These are phyloP conservation scores for Xylaria hypoxylon DNA, from an alignment of 2,329 filamentous ascomycete genomes.

Conservation along the genomic window DNA sequence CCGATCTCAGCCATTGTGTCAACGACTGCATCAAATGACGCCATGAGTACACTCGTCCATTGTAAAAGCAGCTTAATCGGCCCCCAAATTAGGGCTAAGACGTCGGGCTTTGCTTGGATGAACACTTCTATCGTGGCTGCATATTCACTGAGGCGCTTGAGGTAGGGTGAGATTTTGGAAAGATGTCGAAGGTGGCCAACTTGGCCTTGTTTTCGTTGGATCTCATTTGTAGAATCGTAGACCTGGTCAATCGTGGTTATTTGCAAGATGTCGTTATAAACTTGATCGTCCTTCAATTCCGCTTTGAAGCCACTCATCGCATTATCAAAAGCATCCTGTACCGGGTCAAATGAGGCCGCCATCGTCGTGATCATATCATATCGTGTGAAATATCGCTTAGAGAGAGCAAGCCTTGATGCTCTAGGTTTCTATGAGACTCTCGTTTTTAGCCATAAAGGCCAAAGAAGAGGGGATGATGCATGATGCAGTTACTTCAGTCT, in stretches of 20 bases:
- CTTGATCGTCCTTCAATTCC: conserved; percentile 11
- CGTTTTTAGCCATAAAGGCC: no score
- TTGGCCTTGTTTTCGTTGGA: conserved; percentile 50
- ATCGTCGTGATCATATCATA: not conserved
- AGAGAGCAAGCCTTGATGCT: no score
- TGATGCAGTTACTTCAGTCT: not conserved
- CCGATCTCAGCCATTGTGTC: conserved; percentile 44
- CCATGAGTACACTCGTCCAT: conserved; percentile 41
- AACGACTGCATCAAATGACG: conserved; percentile 45
- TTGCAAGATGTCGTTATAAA: conserved; percentile 29
- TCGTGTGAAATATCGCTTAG: no score
- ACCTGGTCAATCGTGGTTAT: conserved; percentile 50
- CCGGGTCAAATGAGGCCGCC: conserved; percentile 9
- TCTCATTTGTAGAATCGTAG: conserved; percentile 50
- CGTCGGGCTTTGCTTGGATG: conserved; percentile 50
- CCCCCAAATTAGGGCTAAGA: conserved; percentile 54
- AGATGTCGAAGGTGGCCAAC: conserved; percentile 47
- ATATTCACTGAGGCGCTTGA: conserved; percentile 49
- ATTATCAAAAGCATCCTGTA: conserved; percentile 12
- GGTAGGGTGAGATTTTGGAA: conserved; percentile 49
- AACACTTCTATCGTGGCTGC: conserved; percentile 48
- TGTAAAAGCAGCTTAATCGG: conserved; percentile 49
- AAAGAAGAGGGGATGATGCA: not conserved
- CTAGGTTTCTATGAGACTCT: no score
- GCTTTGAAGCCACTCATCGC: conserved; percentile 9